Evolutionary conservation across 345 rosid species (phyloP), one percentile per base, ranked within the genome.

Genomic region (Erucastrum elatum): DNA sequence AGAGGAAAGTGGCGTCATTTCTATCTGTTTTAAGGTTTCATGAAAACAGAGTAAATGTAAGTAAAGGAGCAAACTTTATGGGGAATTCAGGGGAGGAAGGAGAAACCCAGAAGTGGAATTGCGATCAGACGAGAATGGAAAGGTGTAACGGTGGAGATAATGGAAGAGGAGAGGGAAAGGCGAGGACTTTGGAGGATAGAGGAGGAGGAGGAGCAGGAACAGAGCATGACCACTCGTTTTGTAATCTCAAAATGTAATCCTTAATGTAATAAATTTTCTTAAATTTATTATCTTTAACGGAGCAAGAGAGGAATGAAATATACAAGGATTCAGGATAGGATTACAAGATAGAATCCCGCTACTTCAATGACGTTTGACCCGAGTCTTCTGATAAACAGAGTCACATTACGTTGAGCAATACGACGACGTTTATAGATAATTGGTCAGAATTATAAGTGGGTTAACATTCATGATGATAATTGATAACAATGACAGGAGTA

Each of bases 191-290:
- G 1, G 64, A 17, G 29, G 46, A 37, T 64, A 35, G 63, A 12
- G 9, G 11, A 26, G 53, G 31, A 4, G 15, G 51, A 7, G 1
- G 8, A 6, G 12, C 3, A 25, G 1, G 66, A 69, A 49, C 58
- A 73, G 70, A 72, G 78, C 16, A 61, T 30, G 35, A 79, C 82
- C 82, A 79, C 82, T 73, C 78, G 74, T 79, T 61, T 68, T 66
- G 55, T 67, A 61, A 46, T 72, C 64, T 56, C 68, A 58, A 53
- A 59, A 67, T 44, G 64, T 55, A 72, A 78, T 66, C 82, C 61
- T 30, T 62, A 59, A 58, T 58, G 4, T 3, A 9, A 9, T 3
- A 6, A 11, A 77, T 21, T 66, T 65, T 6, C 4, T 6, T 10
- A 26, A 8, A 17, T 46, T 25, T 41, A 13, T 68, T 68, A 7